Percentiles rank a stretch among this genome's conserved stretches.
These are phyloP conservation scores for Shiraia bambusicola DNA, from an alignment of 2,329 filamentous ascomycete genomes.

Conservation along the genomic window DNA sequence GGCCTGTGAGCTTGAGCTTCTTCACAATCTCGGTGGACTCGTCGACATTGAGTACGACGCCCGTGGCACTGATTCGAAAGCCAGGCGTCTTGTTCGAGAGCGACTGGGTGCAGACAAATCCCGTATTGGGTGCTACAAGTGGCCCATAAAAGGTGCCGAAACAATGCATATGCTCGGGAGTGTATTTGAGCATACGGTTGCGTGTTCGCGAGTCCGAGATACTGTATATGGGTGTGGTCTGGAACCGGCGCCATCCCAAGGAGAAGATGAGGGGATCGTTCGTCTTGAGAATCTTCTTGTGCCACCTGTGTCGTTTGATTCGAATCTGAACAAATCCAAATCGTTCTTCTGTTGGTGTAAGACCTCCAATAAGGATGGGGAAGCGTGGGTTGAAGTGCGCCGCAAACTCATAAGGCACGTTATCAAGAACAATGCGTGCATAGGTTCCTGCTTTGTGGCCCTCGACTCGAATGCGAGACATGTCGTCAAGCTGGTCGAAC, in stretches of 20 bases:
- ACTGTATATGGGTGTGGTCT: slow-evolving; percentile 88
- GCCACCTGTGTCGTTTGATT: slow-evolving; percentile 97
- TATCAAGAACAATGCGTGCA: slow-evolving; percentile 83
- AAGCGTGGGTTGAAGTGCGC: slow-evolving; percentile 76
- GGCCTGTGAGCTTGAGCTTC: slow-evolving; percentile 94
- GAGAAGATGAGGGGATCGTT: slow-evolving; percentile 98
- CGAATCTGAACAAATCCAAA: slow-evolving; percentile 94
- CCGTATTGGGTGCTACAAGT: slow-evolving; percentile 90
- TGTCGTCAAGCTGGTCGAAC: slow-evolving; percentile 82
- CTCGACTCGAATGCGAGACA: slow-evolving; percentile 80
- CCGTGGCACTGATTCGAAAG: slow-evolving; percentile 92
- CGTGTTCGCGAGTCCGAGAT: slow-evolving; percentile 90
- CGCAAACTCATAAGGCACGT: slow-evolving; percentile 88
- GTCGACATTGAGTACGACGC: slow-evolving; percentile 90
- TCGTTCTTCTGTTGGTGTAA: slow-evolving; percentile 89
- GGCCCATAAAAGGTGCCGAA: slow-evolving; percentile 95
- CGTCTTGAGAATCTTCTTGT: slow-evolving; percentile 98
- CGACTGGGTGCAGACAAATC: slow-evolving; percentile 90
- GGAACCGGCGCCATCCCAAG: slow-evolving; percentile 93
- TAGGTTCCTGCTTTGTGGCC: slow-evolving; percentile 92
- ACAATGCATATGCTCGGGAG: slow-evolving; percentile 98
- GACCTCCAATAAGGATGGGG: slow-evolving; percentile 86
- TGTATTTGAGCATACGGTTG: slow-evolving; percentile 98
- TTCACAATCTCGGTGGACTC: slow-evolving; percentile 98
- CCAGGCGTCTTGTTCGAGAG: slow-evolving; percentile 82